Evolutionary conservation across 2,329 filamentous ascomycete species (phyloP), one percentile per base, ranked within the genome.

Genomic region (Alternaria longipes): DNA sequence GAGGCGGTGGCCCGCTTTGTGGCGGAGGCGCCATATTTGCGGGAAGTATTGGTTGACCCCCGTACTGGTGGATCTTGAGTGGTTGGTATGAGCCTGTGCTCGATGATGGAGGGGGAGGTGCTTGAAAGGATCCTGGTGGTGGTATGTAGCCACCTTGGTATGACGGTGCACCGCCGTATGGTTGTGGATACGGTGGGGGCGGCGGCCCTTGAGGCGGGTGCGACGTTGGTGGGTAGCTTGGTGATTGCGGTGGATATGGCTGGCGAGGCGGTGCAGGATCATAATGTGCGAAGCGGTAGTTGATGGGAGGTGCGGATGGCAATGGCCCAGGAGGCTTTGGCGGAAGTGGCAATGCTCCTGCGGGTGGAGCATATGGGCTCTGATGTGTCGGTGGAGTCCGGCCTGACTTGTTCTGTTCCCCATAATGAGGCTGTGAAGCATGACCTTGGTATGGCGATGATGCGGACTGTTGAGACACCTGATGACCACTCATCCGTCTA

Each of bases 121-220:
- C 73, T 62, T 74, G 71, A 49, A 77, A 79, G 26, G 73, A 73
- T 11, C 74, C 73, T 41, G 73, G 68, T 5, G 75, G 75, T 12
- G 75, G 72, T 16, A 74, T 64, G 44, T 78, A 79, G 38, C 73
- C 73, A 36, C 69, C 60, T 58, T 72, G 70, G 18, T 75, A 75
- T 3, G 65, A 47, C 8, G 68, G 62, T 3, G 66, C 62, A 12
- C 58, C 60, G 9, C 61, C 68, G 49, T 76, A 75, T 18, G 60
- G 36, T 30, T 59, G 54, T 44, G 64, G 28, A 30, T 92, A 89
- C 85, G 82, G 91, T 9, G 62, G 64, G 26, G 60, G 65, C 12
- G 68, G 68, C 41, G 69, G 65, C 6, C 49, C 61, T 7, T 66
- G 68, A 18, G 68, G 59, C 7, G 63, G 61, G 51, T 68, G 68